Evolutionary conservation across 2,329 filamentous ascomycete species (phyloP), one percentile per base, ranked within the genome.

Genomic region (Ophidiomyces ophidiicola): DNA sequence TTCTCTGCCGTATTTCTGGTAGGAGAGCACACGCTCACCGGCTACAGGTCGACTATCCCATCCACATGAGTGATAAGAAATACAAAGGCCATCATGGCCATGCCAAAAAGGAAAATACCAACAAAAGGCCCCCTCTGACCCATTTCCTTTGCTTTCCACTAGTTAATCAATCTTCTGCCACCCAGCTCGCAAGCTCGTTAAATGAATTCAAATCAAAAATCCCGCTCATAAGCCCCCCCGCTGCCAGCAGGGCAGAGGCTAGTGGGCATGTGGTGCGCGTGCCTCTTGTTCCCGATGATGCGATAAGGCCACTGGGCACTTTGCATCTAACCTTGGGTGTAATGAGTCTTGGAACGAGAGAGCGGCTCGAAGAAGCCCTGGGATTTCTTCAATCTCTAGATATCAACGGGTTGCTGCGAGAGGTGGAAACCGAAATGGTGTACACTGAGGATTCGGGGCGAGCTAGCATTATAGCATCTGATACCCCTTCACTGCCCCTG

Each of bases 261-360:
- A 31, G 39, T 32, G 56, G 41, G 49, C 61, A 36, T 52, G 60
- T 42, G 58, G 63, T 46, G 59, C 44, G 23, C 19, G 63, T 44
- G 18, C 47, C 54, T 1, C 64, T 66, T 4, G 62, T 88, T 6
- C 80, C 82, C 0, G 56, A 66, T 21, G 71, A 71, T 39, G 84
- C 85, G 1, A 64, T 94, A 36, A 69, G 86, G 19, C 85, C 85
- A 0, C 61, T 83, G 0, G 82, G 83, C 0, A 86, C 85, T 1
- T 60, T 94, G 33, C 88, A 96, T 59, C 65, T 93, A 2, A 94
- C 87, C 0, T 68, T 94, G 0, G 87, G 86, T 0, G 82, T 92
- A 1, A 87, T 94, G 81, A 80, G 72, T 47, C 70, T 94, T 6
- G 60, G 67, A 2, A 67, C 63, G 2, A 59, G 66, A 2, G 66